Conservation (phyloP, 305 asterid species). For the Withania somnifera region DNA sequence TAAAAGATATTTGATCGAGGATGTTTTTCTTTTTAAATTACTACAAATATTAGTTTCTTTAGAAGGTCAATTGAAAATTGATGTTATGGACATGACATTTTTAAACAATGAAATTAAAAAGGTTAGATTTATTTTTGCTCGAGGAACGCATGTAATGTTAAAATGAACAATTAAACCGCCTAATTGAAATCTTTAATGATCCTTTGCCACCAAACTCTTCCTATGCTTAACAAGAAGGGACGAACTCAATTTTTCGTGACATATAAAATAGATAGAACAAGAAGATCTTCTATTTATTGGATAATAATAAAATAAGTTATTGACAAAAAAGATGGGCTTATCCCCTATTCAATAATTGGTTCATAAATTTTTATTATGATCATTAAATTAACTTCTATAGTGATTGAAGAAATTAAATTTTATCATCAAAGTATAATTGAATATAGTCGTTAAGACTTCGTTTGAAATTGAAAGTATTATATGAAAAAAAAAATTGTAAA, state of each 20-base stretch:
- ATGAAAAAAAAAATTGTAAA: too few species aligned
- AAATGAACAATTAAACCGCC: not conserved
- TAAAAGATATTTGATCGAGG: too few species aligned
- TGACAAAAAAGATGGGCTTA: not conserved
- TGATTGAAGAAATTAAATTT: too few species aligned
- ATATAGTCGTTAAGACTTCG: too few species aligned
- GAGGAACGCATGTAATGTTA: too few species aligned
- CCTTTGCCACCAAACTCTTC: not conserved
- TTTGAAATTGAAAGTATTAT: too few species aligned
- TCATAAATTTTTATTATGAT: not conserved
- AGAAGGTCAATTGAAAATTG: not conserved
- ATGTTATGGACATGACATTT: not conserved
- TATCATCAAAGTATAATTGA: too few species aligned
- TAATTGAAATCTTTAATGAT: not conserved
- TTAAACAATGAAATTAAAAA: too few species aligned
- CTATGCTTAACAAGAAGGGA: not conserved
- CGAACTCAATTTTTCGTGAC: not conserved
- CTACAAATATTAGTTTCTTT: not conserved
- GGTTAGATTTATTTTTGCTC: not conserved
- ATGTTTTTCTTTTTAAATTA: too few species aligned
- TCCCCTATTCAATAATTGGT: not conserved
- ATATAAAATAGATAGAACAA: not conserved
- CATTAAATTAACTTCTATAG: not conserved
- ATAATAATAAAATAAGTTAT: not conserved
- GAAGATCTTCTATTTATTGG: not conserved